phyloP scores from a whole-genome alignment of 2,329 filamentous ascomycete species.

The Emergomyces orientalis region DNA sequence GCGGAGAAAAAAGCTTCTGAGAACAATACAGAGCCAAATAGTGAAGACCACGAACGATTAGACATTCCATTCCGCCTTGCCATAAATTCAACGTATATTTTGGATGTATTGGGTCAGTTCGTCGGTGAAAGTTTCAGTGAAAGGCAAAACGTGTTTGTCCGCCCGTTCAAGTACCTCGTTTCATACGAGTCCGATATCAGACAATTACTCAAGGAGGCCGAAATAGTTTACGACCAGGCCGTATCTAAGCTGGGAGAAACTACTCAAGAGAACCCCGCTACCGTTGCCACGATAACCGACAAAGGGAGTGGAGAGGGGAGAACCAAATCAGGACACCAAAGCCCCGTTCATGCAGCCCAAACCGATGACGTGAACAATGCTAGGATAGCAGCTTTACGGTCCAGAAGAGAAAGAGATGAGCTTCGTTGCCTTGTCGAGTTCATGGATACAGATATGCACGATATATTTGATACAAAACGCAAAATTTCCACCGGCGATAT shows the following conservation, averaged over 20 bases:
- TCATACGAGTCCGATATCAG: not conserved
- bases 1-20: not conserved
- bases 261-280: not conserved
- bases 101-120: not conserved
- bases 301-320: not conserved
- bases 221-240: not conserved
- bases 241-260: not conserved
- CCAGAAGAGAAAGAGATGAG: not conserved
- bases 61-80: slow-evolving; percentile 4
- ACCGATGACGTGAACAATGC: not conserved
- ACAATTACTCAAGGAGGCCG: not conserved
- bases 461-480: not conserved
- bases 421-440: slow-evolving; percentile 6
- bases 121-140: not conserved
- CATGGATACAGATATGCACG: slow-evolving; percentile 6
- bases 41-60: not conserved
- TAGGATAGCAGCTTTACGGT: not conserved
- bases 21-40: not conserved
- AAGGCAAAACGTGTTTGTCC: not conserved
- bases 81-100: slow-evolving; percentile 1
- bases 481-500: not conserved
- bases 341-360: not conserved
- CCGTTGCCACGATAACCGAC: not conserved
- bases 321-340: not conserved
- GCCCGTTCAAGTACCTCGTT: slow-evolving; percentile 5